Base-by-base conservation (phyloP, 2,329 filamentous ascomycete species). In the Aureobasidium leucospermi region DNA sequence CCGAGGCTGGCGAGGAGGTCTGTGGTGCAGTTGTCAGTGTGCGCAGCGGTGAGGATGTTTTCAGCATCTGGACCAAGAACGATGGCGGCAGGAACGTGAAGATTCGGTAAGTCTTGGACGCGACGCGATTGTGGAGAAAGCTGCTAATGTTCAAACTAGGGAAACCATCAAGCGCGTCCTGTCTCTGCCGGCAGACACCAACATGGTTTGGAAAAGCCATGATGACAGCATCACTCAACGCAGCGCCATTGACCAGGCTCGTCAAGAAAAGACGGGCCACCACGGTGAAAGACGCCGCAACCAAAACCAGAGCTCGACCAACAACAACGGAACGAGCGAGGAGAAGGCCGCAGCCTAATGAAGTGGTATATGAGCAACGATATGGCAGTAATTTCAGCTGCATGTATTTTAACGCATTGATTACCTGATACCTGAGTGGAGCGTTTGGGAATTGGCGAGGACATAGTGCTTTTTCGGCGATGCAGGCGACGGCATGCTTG, bases 51-150 rank as follows among this genome's bases (percentile, higher is more conserved):
- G 94, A 99, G 76, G 94, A 99, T 71, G 95, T 97, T 63, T 82
- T 99, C 73, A 96, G 91, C 76, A 91, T 99, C 71, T 99, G 94
- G 94, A 96, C 92, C 59, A 89, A 91, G 73, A 94, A 90, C 68
- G 90, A 96, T 69, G 93, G 91, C 46, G 90, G 91, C 63, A 86
- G 90, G 68, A 95, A 96, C 74, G 88, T 97, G 67, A 96, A 96
- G 79, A 96, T 99, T 69, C 87, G 93, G 88, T 96, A 83, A 67
- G 85, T 75, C 10, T 38, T 15, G 8, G 13, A 23, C n/a, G 36
- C 28, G 6, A 51, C 42, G 23, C 23, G 41, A 55, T 9, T 5
- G 19, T 7, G 16, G n/a, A 34, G 13, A 51, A 31, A 9, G 29
- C 16, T 56, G 39, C 63, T 68, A 51, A 70, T 45, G 34, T 29